Percentiles rank a stretch among this genome's conserved stretches.
Evolutionary conservation across 1,284 basidiomycete genomes (phyloP).

Genomic region (Gomphus sp.): DNA sequence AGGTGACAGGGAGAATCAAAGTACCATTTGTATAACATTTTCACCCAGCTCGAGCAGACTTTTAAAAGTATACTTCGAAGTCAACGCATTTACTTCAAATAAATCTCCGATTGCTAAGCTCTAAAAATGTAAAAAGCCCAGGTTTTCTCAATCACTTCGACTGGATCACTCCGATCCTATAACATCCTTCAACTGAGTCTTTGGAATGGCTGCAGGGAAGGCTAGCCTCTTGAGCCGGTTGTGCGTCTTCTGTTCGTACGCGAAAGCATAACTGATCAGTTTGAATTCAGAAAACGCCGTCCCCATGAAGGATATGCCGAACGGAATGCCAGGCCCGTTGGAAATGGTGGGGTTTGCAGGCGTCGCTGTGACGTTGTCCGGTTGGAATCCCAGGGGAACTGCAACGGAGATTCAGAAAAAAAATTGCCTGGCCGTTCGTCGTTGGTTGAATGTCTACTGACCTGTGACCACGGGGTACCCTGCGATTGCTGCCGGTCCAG

Average conservation of each 20-base stretch:
- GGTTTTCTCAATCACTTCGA: no score
- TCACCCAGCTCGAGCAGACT: no score
- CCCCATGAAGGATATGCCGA: conserved; percentile 19
- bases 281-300: conserved; percentile 18
- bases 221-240: conserved; percentile 15
- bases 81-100: no score
- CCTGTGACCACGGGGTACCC: conserved; percentile 36
- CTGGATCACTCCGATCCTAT: conserved; percentile 9
- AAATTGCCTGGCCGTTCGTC: conserved; percentile 3
- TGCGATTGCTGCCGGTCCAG: conserved; percentile 27
- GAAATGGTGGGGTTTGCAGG: conserved; percentile 33
- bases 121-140: no score
- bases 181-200: conserved; percentile 21
- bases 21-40: no score
- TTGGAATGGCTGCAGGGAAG: conserved; percentile 19
- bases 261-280: conserved; percentile 19
- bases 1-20: no score
- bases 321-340: conserved; percentile 21
- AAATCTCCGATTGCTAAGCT: no score
- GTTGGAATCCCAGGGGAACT: conserved; percentile 57
- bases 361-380: conserved; percentile 30
- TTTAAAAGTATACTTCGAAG: no score
- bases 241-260: conserved; percentile 22
- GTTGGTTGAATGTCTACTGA: conserved; percentile 11
- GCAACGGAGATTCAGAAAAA: background rate